Percentiles rank a stretch among this genome's conserved stretches.
Evolutionary conservation across 768 basidiomycete genomes (phyloP).

Genomic region (Paxillus involutus): DNA sequence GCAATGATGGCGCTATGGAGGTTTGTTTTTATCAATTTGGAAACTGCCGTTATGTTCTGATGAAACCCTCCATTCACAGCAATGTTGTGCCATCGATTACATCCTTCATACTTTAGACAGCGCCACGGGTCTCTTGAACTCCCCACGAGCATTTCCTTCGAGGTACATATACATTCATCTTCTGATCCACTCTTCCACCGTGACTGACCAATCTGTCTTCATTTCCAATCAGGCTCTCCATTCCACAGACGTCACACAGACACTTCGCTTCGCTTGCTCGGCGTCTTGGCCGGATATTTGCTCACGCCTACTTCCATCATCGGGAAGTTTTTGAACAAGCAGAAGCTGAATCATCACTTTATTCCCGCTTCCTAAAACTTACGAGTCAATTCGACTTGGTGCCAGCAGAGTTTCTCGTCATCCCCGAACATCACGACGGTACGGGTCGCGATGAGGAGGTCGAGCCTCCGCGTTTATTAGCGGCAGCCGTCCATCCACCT

Average conservation of each 20-base stretch:
- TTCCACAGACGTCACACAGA: conserved; percentile 77
- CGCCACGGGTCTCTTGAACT: conserved; percentile 88
- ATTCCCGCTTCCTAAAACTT: conserved; percentile 86
- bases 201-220: conserved; percentile 8
- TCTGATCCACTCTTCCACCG: conserved; percentile 20
- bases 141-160: conserved; percentile 88
- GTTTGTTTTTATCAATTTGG: conserved; percentile 37
- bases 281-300: conserved; percentile 91
- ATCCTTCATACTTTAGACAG: conserved; percentile 91
- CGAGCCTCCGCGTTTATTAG: conserved; percentile 40
- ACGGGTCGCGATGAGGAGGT: conserved; percentile 30
- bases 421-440: conserved; percentile 48
- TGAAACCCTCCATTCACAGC: conserved; percentile 38
- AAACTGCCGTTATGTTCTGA: conserved; percentile 15
- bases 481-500: conserved; percentile 38
- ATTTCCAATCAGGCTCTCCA: conserved; percentile 58
- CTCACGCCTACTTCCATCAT: conserved; percentile 95
- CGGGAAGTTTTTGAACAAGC: conserved; percentile 88
- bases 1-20: conserved; percentile 85
- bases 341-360: conserved; percentile 87
- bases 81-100: conserved; percentile 98
- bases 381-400: conserved; percentile 81
- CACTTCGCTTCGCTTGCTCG: conserved; percentile 90
- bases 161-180: conserved; percentile 48
- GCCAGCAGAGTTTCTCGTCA: conserved; percentile 79